These are phyloP conservation scores for Aspergillus bombycis DNA, from an alignment of 2,329 filamentous ascomycete genomes.

Conservation along the genomic window DNA sequence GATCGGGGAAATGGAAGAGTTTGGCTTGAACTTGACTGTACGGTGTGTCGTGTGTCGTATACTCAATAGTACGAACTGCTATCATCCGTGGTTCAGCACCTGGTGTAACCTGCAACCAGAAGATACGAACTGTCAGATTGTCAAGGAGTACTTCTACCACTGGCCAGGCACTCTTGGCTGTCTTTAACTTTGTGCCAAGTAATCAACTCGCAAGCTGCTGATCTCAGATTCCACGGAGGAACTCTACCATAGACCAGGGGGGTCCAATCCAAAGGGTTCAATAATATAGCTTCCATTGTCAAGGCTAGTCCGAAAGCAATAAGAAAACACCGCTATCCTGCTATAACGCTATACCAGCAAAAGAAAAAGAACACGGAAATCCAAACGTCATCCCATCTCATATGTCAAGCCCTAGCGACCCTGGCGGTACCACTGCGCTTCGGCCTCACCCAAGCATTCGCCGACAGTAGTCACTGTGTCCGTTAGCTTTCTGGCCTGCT, in stretches of 20 bases:
- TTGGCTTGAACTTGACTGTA: too few species aligned
- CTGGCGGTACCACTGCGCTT: conserved; percentile 55
- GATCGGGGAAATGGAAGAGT: background rate
- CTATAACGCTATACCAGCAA: background rate
- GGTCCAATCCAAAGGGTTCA: background rate
- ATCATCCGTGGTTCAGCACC: background rate
- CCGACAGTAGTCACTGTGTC: conserved; percentile 56
- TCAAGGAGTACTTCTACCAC: background rate
- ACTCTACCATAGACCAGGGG: background rate
- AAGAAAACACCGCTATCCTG: background rate
- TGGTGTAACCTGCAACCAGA: background rate
- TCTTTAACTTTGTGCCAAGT: background rate
- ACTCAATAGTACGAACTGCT: background rate
- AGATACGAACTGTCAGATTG: background rate
- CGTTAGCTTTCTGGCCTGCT: conserved; percentile 2
- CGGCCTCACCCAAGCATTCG: conserved; percentile 59
- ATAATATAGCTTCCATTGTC: background rate
- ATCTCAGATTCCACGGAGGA: background rate
- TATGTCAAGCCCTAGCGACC: background rate
- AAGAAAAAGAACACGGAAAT: background rate
- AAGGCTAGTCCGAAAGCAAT: background rate
- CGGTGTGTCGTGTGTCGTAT: too few species aligned
- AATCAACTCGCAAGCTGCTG: background rate
- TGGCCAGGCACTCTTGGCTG: background rate
- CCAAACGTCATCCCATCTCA: background rate